Base-by-base conservation (phyloP, 805 yeast genomes). In the Candida namnaoensis region DNA sequence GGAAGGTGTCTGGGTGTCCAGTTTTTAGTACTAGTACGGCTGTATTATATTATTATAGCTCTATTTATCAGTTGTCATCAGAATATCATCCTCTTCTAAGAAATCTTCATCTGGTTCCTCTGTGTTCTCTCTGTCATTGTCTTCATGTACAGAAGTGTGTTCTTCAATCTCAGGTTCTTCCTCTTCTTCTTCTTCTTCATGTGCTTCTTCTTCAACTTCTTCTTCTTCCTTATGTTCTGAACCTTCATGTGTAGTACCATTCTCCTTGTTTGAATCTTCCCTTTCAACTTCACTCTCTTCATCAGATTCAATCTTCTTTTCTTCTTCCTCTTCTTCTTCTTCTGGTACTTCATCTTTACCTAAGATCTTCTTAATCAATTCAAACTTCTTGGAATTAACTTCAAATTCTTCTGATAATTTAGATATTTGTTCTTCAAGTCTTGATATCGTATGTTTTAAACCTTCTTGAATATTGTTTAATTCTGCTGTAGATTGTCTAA, bases 371-470 rank as follows among this genome's bases (percentile, higher is more conserved):
- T 37, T 39, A 14, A 46, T 44, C 7, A 37, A 38, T 10, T 38
- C 44, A 23, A 46, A 44, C 11, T 44, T 26, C 24, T 37, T 26
- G 1, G 38, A 36, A 32, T 46, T 44, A 10, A 6, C 6, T 11
- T 30, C n/a, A 30, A 8, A 30, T 13, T 30, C n/a, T 30, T 12
- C 11, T 12, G 14, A 8, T 13, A 30, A 30, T 12, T 30, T 30
- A 11, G 7, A 5, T 11, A 30, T 13, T 30, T 30, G 33, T 30
- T 7, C 13, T 30, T 30, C 33, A 5, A 30, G 6, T 30, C 7
- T 30, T 3, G n/a, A 11, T 12, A 13, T 8, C 6, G 13, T 30
- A 30, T 30, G n/a, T 13, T 30, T 25, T 8, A 45, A 28, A 13
- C 35, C 38, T 10, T n/a, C 34, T 19, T 44, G 37, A 1, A 38